phyloP scores from a whole-genome alignment of 73 alveolate genomes.

The Stentor coeruleus region DNA sequence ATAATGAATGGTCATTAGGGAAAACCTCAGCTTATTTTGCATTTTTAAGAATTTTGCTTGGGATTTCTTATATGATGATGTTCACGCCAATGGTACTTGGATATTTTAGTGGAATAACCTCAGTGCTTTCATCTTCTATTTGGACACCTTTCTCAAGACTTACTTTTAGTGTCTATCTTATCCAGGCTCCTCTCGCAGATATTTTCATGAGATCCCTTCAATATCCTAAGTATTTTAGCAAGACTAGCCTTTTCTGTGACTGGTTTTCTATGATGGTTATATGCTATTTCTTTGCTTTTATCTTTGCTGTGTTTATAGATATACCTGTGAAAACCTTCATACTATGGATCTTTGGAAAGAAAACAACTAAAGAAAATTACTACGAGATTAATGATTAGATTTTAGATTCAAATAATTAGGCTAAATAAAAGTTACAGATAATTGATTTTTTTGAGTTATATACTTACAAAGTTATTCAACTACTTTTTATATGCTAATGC shows the following conservation, averaged over 20 bases:
- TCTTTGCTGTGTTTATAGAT: not conserved
- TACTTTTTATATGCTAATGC: no score
- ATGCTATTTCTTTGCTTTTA: not conserved
- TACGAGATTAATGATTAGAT: not conserved
- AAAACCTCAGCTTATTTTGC: constrained; percentile 20
- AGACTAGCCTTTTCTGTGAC: not conserved
- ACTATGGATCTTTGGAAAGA: not conserved
- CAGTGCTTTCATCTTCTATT: constrained; percentile 18
- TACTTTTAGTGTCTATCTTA: constrained; percentile 37
- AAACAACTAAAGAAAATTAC: no score
- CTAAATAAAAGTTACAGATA: no score
- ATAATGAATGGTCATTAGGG: constrained; percentile 14
- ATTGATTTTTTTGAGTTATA: no score
- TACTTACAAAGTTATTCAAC: no score
- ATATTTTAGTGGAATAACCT: not conserved
- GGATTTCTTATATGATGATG: constrained; percentile 21
- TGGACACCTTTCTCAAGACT: constrained; percentile 42
- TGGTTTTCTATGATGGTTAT: not conserved
- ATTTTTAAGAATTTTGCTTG: constrained; percentile 31
- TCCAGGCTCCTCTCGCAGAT: constrained; percentile 28
- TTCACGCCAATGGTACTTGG: constrained; percentile 36
- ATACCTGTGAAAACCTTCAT: not conserved
- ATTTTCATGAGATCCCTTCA: not conserved
- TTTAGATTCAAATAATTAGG: no score
- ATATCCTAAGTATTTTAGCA: not conserved